Conservation (phyloP, 2,329 filamentous ascomycete species). For the Aspergillus sp. region DNA sequence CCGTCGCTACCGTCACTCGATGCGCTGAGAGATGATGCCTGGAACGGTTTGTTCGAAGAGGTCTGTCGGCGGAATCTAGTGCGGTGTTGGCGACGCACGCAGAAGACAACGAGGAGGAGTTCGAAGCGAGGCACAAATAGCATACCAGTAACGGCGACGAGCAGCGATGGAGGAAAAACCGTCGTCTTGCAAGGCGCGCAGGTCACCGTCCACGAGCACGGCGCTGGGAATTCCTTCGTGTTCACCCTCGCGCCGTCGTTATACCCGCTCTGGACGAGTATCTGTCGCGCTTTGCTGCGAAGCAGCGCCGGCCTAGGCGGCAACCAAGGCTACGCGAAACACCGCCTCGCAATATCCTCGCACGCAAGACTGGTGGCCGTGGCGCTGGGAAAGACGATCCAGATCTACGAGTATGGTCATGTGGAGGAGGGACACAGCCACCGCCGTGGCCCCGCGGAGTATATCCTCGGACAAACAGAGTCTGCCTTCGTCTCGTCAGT, state of each 20-base stretch:
- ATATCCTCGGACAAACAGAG: constrained; percentile 7
- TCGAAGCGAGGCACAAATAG: no score
- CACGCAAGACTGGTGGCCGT: constrained; percentile 11
- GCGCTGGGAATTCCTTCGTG: background rate
- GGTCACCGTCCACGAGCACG: constrained; percentile 4
- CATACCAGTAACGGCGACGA: background rate
- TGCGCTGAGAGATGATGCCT: constrained; percentile 7
- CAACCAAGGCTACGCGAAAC: constrained; percentile 8
- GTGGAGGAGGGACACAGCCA: background rate
- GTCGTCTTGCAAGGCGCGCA: constrained; percentile 9
- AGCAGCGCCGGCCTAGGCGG: constrained; percentile 2
- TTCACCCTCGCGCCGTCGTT: constrained; percentile 8
- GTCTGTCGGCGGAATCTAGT: constrained; percentile 10
- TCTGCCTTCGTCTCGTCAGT: background rate
- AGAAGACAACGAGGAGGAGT: constrained; percentile 4
- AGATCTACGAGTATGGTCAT: constrained; percentile 13
- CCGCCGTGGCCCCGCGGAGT: constrained; percentile 8
- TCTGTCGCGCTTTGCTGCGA: constrained; percentile 8
- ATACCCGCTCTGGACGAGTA: constrained; percentile 13
- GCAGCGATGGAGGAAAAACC: constrained; percentile 6
- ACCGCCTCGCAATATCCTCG: constrained; percentile 12
- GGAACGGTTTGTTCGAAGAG: constrained; percentile 12
- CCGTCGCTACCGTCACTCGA: constrained; percentile 4
- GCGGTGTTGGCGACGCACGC: constrained; percentile 1
- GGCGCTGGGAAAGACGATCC: constrained; percentile 11